A percentile compares a stretch with the other conserved stretches of the same genome.
Conservation (phyloP, 331 rosid genomes). For the Erythrophleum ivorense region DNA sequence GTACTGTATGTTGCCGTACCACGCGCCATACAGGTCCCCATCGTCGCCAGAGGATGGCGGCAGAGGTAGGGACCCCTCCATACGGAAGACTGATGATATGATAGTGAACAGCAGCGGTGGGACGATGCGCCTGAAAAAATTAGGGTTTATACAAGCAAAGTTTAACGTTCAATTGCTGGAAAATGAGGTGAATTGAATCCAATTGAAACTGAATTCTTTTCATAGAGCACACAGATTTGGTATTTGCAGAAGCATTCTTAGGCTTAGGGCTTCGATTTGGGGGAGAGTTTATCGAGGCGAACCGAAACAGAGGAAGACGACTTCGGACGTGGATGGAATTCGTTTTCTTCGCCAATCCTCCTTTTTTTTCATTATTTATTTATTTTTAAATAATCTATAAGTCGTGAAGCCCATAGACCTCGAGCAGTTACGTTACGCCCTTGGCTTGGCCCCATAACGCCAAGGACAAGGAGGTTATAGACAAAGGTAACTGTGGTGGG, state of each 20-base stretch:
- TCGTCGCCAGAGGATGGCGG: conserved; percentile 65
- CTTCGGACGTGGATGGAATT: background rate
- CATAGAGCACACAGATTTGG: background rate
- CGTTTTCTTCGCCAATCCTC: background rate
- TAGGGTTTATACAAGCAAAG: conserved; percentile 15
- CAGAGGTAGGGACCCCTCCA: conserved; percentile 47
- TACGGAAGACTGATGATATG: background rate
- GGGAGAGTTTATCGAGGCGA: background rate
- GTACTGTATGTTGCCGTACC: conserved; percentile 95
- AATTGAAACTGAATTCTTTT: background rate
- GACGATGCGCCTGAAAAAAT: background rate
- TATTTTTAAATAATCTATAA: background rate
- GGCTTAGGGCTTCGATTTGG: background rate
- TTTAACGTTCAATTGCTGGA: background rate
- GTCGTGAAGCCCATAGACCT: background rate
- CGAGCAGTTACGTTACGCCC: background rate
- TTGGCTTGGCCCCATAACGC: background rate
- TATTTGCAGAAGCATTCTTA: background rate
- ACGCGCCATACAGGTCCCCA: conserved; percentile 42
- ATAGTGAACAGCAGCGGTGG: background rate
- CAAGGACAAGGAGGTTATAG: background rate
- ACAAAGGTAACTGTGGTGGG: too few species aligned
- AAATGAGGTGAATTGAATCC: background rate
- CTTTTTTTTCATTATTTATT: background rate
- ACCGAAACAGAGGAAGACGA: background rate